Conservation (phyloP, 306 rosid genomes). For the Lathyrus aphaca region DNA sequence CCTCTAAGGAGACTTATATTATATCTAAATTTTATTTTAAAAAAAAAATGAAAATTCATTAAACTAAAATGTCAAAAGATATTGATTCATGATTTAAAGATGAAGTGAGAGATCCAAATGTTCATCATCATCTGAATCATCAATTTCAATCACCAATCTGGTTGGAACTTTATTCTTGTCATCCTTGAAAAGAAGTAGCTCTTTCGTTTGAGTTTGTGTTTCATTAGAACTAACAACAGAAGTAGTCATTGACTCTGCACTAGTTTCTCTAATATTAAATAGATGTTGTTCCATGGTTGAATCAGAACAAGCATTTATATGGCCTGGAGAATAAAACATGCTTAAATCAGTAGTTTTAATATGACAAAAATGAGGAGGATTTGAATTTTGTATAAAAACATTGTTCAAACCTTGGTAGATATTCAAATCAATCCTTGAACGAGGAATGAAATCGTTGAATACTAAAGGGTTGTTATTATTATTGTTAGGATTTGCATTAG, state of each 20-base stretch:
- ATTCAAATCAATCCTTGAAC: slow-evolving; percentile 16
- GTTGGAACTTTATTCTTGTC: neutral
- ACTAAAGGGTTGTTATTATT: neutral
- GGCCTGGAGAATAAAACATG: neutral
- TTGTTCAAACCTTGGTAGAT: neutral
- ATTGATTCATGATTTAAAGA: slow-evolving; percentile 33
- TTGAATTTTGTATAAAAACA: neutral
- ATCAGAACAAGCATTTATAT: neutral
- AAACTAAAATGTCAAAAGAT: neutral
- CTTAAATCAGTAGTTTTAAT: slow-evolving; percentile 7
- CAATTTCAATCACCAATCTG: neutral
- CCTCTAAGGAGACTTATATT: neutral
- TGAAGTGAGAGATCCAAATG: slow-evolving; percentile 45
- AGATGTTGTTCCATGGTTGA: slow-evolving; percentile 20
- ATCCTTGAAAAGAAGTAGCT: slow-evolving; percentile 43
- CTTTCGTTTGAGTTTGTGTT: neutral
- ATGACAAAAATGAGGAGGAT: slow-evolving; percentile 16
- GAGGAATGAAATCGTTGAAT: neutral
- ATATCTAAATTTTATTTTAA: neutral
- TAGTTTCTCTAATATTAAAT: slow-evolving; percentile 5
- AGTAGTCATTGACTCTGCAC: slow-evolving; percentile 4
- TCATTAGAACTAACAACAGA: no score
- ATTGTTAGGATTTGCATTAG: no score
- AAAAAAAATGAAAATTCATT: neutral
- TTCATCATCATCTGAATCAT: slow-evolving; percentile 3